Evolutionary conservation across 116 monocot species (phyloP), one percentile per base, ranked within the genome.

Genomic region (Trichopus zeylanicus): DNA sequence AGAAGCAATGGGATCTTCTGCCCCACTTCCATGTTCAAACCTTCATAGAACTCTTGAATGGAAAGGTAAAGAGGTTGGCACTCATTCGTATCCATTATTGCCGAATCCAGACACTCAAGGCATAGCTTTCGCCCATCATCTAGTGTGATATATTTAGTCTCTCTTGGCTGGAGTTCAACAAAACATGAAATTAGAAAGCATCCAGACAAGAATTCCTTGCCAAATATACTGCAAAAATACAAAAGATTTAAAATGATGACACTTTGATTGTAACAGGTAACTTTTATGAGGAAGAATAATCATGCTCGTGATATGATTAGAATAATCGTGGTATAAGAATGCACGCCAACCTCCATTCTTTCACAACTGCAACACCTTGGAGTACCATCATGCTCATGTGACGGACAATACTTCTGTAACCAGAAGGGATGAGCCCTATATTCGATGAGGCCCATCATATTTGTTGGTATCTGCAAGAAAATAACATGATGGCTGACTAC

Each of bases 291-390:
- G n/a, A n/a, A n/a, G n/a, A 16, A n/a, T 42, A 10, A 42, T 42
- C 42, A 16, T 13, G n/a, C n/a, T 42, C n/a, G 2, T 2, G 18
- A 42, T 1, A n/a, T 16, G 42, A 16, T 42, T 16, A 42, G 42
- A 42, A 15, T 42, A 3, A 18, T 2, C 3, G 13, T 62, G 62
- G 3, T 19, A 26, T 30, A 62, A 26, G 2, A 42, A 28, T 10
- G 3, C 5, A 46, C 1, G 68, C 74, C 38, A 26, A 89, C 91
- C 86, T 85, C 85, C 85, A 91, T 82, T 57, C 82, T 51, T 65
- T 91, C 93, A 59, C 93, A 94, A 64, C 86, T 85, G 67, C 93
- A 89, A 42, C 93, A 94, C 30, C 86, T 71, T 20, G 86, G 82
- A 59, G 89, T 94, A 4, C 67, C 70, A 65, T 94, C 94, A 22